Conservation (phyloP, 2,329 filamentous ascomycete species). For the Fusarium sp. region DNA sequence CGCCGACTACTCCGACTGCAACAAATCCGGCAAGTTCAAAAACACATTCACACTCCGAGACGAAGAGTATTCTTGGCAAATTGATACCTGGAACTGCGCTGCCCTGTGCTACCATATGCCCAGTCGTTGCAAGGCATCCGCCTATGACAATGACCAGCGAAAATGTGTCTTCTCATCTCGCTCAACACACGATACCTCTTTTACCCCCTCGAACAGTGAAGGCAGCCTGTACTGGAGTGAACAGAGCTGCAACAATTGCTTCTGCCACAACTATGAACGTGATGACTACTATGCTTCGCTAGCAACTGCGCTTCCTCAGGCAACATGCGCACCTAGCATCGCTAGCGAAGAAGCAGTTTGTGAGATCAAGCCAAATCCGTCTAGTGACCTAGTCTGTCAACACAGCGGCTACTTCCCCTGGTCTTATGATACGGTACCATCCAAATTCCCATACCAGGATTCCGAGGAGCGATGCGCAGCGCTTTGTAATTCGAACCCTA, state of each 20-base stretch:
- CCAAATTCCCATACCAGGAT: slow-evolving; percentile 10
- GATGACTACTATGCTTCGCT: background rate
- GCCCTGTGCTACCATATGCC: slow-evolving; percentile 27
- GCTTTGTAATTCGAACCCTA: slow-evolving; percentile 15
- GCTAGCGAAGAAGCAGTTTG: slow-evolving; percentile 5
- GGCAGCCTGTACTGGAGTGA: background rate
- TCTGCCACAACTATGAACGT: slow-evolving; percentile 8
- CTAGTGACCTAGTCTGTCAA: background rate
- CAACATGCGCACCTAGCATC: background rate
- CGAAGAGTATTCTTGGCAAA: slow-evolving; percentile 17
- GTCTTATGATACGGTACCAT: background rate
- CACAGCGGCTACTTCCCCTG: slow-evolving; percentile 13
- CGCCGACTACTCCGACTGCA: background rate
- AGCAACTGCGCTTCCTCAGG: background rate
- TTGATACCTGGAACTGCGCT: background rate
- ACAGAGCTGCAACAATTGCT: slow-evolving; percentile 15
- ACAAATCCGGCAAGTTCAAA: background rate
- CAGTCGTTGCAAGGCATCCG: slow-evolving; percentile 8
- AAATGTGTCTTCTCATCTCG: slow-evolving; percentile 12
- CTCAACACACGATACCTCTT: background rate
- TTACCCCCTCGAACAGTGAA: background rate
- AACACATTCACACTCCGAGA: slow-evolving; percentile 5
- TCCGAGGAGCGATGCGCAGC: slow-evolving; percentile 7
- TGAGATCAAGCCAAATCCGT: background rate
- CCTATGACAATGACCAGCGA: background rate